These are phyloP conservation scores for Cryptococcus sp. DNA, from an alignment of 1,284 basidiomycete genomes.

Conservation along the genomic window DNA sequence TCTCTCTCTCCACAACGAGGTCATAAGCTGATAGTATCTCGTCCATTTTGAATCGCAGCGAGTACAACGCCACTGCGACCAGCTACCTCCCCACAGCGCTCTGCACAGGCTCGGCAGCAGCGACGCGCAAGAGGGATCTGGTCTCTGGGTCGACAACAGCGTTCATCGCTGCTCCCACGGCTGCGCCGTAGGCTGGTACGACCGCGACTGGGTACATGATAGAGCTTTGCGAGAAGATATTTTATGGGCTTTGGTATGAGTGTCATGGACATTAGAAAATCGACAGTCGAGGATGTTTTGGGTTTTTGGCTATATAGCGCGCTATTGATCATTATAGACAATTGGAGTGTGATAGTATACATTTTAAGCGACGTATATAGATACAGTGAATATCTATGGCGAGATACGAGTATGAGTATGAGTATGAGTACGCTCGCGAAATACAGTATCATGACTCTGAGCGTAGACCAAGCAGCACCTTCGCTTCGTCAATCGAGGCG, in stretches of 20 bases:
- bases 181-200: no score
- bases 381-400: not conserved
- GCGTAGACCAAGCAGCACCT: conserved; percentile 7
- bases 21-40: conserved; percentile 3
- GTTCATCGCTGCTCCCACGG: no score
- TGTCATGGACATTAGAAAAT: no score
- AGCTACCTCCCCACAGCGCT: conserved; percentile 25
- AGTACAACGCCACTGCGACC: conserved; percentile 29
- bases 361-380: not conserved
- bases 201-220: no score
- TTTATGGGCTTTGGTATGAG: no score
- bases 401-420: not conserved
- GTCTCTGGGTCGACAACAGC: no score
- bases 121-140: no score
- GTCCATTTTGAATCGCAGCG: conserved; percentile 10
- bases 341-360: not conserved
- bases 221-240: no score
- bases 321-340: no score
- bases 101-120: conserved; percentile 22
- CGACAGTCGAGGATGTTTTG: no score
- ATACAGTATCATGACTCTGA: not conserved
- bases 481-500: conserved; percentile 22
- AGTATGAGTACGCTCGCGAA: not conserved
- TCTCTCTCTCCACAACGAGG: not conserved
- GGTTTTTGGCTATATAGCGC: no score